These are phyloP conservation scores for Chalciporus sphaerocephalus DNA, from an alignment of 768 basidiomycete species.

Conservation along the genomic window DNA sequence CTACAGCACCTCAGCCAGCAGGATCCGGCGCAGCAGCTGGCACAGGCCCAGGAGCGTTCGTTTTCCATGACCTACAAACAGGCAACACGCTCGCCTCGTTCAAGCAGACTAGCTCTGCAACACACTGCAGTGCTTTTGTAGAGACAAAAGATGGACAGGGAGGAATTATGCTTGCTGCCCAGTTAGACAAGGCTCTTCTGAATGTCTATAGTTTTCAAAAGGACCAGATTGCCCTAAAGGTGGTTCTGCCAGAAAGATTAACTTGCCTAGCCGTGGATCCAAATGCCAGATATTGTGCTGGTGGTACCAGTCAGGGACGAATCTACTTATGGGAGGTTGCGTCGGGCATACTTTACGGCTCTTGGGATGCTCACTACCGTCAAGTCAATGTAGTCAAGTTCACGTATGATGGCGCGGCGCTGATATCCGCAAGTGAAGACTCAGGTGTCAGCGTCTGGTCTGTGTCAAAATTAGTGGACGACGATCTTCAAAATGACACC, in stretches of 20 bases:
- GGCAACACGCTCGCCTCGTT: slow-evolving; percentile 76
- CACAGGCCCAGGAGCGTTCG: slow-evolving; percentile 57
- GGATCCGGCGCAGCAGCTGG: slow-evolving; percentile 36
- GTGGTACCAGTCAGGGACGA: slow-evolving; percentile 82
- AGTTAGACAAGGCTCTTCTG: slow-evolving; percentile 83
- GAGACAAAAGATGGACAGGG: slow-evolving; percentile 70
- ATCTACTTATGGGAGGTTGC: slow-evolving; percentile 95
- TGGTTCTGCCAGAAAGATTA: slow-evolving; percentile 87
- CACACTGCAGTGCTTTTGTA: slow-evolving; percentile 65
- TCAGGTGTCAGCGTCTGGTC: slow-evolving; percentile 88
- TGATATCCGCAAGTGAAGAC: slow-evolving; percentile 89
- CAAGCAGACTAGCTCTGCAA: slow-evolving; percentile 71
- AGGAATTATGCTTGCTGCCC: slow-evolving; percentile 78
- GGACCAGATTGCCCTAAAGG: slow-evolving; percentile 83
- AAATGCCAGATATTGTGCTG: slow-evolving; percentile 74
- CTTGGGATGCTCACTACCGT: slow-evolving; percentile 96
- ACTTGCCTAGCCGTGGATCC: slow-evolving; percentile 74
- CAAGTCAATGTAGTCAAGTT: slow-evolving; percentile 79
- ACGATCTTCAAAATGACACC: slow-evolving; percentile 68
- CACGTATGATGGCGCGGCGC: slow-evolving; percentile 71
- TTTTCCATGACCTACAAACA: slow-evolving; percentile 79
- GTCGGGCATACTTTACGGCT: slow-evolving; percentile 89
- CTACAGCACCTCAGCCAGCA: slow-evolving; percentile 45
- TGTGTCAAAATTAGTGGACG: slow-evolving; percentile 74
- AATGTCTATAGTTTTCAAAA: slow-evolving; percentile 95